Evolutionary conservation across 2,329 filamentous ascomycete genomes (phyloP).

Genomic region (Dothistroma pini): DNA sequence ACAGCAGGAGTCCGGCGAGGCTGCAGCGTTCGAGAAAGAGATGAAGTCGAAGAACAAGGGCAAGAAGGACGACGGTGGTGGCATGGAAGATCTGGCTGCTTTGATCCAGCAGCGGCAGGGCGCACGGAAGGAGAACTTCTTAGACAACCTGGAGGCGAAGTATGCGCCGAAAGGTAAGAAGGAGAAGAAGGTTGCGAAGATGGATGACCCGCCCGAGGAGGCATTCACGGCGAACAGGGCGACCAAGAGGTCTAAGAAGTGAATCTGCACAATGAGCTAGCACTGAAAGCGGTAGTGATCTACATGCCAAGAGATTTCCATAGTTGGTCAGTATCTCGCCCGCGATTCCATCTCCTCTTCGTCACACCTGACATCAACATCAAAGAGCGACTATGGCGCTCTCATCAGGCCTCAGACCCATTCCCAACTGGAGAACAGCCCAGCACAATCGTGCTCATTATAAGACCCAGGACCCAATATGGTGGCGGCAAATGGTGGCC

Average conservation of each 20-base stretch:
- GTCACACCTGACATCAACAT: too few relatives aligned
- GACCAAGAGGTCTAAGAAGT: conserved; percentile 27
- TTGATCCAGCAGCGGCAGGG: conserved; percentile 71
- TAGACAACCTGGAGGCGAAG: conserved; percentile 73
- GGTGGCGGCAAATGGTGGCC: too few relatives aligned
- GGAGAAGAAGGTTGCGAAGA: conserved; percentile 49
- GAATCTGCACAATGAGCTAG: too few relatives aligned
- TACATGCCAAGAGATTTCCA: too few relatives aligned
- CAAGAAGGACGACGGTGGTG: conserved; percentile 47
- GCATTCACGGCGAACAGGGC: conserved; percentile 50
- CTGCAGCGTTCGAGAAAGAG: conserved; percentile 71
- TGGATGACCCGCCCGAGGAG: conserved; percentile 61
- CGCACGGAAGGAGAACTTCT: conserved; percentile 57
- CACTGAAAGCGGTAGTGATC: too few relatives aligned
- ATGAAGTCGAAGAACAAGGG: conserved; percentile 59
- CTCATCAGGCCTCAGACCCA: too few relatives aligned
- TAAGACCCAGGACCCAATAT: too few relatives aligned
- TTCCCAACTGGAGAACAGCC: too few relatives aligned
- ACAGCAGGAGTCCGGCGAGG: conserved; percentile 60
- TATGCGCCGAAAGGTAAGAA: conserved; percentile 55
- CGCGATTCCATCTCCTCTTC: too few relatives aligned
- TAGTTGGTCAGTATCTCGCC: too few relatives aligned
- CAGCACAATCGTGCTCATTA: too few relatives aligned
- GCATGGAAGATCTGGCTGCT: conserved; percentile 58
- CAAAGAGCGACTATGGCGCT: too few relatives aligned